These are phyloP conservation scores for Fusarium fracticaudum DNA, from an alignment of 2,329 filamentous ascomycete genomes.

Conservation along the genomic window DNA sequence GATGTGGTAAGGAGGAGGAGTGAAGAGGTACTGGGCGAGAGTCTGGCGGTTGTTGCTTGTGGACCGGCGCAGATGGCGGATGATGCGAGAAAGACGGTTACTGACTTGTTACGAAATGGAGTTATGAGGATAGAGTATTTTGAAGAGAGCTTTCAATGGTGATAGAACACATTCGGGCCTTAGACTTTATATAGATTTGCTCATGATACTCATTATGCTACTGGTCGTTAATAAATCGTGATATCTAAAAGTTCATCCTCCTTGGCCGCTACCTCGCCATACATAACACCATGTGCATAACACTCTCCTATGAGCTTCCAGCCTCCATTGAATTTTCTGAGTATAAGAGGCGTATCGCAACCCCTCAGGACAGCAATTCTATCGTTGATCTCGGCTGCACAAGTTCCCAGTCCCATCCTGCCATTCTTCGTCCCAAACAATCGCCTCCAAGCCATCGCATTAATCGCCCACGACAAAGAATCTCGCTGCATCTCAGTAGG, in stretches of 20 bases:
- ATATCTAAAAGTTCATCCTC: not conserved
- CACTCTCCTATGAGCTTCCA: slow-evolving; percentile 5
- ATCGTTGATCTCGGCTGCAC: not conserved
- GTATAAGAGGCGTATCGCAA: not conserved
- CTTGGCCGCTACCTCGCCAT: not conserved
- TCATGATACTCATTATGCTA: not conserved
- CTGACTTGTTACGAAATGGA: slow-evolving; percentile 42
- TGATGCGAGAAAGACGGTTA: slow-evolving; percentile 51
- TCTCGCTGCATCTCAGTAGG: not conserved
- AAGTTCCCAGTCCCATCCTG: not conserved
- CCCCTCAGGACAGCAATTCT: not conserved
- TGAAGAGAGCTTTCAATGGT: slow-evolving; percentile 57
- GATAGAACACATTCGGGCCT: not conserved
- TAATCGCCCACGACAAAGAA: not conserved
- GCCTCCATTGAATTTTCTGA: not conserved
- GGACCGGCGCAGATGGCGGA: slow-evolving; percentile 58
- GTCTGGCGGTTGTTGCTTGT: slow-evolving; percentile 55
- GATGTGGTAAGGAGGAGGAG: slow-evolving; percentile 45
- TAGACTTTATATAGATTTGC: not conserved
- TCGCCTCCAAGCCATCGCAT: not conserved
- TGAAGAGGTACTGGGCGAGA: slow-evolving; percentile 31
- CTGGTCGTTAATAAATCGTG: not conserved
- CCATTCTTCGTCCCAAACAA: not conserved
- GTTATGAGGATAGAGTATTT: slow-evolving; percentile 51
- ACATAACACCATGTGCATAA: slow-evolving; percentile 3